Conservation (phyloP, 805 yeast species). For the Starmerella davenportii region DNA sequence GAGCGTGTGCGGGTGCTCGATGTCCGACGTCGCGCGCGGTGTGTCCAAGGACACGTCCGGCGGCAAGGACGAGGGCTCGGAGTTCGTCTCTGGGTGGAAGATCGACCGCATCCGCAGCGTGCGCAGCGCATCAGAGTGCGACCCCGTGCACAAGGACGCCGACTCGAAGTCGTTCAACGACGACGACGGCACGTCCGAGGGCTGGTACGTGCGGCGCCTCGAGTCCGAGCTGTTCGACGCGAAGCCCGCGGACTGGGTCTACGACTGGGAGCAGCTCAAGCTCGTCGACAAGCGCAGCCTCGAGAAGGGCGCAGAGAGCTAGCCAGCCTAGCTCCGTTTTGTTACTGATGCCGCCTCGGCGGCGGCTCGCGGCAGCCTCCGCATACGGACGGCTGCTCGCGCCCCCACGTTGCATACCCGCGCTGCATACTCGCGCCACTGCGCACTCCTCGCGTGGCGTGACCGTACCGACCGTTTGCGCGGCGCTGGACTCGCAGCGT, state of each 20-base stretch:
- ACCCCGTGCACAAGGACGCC: conserved; percentile 2
- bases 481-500: no score
- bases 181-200: neutral
- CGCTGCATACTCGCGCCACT: no score
- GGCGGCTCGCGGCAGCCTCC: no score
- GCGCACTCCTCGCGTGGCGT: no score
- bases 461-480: no score
- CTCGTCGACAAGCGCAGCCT: conserved; percentile 12
- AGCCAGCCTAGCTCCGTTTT: no score
- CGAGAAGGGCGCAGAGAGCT: no score
- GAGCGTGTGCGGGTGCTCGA: conserved; percentile 5
- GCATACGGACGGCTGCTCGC: no score
- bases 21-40: conserved; percentile 10
- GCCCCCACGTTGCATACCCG: no score
- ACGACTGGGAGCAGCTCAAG: neutral
- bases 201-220: conserved; percentile 2
- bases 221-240: neutral
- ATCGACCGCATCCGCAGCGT: conserved; percentile 20
- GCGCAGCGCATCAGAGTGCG: conserved; percentile 14
- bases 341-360: no score
- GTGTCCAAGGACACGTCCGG: conserved; percentile 3
- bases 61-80: conserved; percentile 3
- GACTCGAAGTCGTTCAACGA: neutral
- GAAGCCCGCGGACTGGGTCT: neutral
- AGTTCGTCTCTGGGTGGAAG: conserved; percentile 20